Percentiles rank a stretch among this genome's conserved stretches.
Evolutionary conservation across 2,329 filamentous ascomycete genomes (phyloP).

Genomic region (Pseudogymnoascus sp.): DNA sequence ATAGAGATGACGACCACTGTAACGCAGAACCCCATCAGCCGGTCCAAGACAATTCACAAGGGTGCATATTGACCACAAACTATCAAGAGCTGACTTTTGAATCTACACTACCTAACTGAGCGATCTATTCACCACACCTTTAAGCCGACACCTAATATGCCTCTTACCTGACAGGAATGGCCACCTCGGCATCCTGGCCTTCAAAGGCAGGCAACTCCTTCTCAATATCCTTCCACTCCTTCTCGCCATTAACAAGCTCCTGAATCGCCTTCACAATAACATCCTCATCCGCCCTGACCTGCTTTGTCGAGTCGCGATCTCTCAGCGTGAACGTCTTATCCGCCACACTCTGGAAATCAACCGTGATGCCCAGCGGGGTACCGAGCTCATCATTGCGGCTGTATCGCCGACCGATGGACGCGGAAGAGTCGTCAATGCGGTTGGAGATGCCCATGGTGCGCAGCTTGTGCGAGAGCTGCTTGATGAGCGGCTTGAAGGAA

Average conservation of each 20-base stretch:
- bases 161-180: not conserved
- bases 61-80: not conserved
- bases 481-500: conserved; percentile 71
- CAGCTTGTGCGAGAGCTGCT: conserved; percentile 66
- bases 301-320: conserved; percentile 83
- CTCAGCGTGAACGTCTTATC: conserved; percentile 80
- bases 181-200: conserved; percentile 55
- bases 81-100: not conserved
- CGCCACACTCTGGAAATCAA: conserved; percentile 92
- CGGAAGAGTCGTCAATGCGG: conserved; percentile 82
- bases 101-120: not conserved
- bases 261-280: conserved; percentile 68
- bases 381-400: conserved; percentile 92
- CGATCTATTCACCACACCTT: not conserved
- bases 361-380: conserved; percentile 85
- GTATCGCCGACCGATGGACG: conserved; percentile 91
- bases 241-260: conserved; percentile 40
- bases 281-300: conserved; percentile 77
- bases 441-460: conserved; percentile 71
- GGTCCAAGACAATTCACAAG: not conserved
- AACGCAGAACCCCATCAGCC: not conserved
- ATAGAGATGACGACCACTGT: not conserved
- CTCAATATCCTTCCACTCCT: conserved; percentile 62
- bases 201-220: conserved; percentile 77
- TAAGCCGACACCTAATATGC: not conserved